Base-by-base conservation (phyloP, 805 yeast species). In the Candida cerambycidarum region DNA sequence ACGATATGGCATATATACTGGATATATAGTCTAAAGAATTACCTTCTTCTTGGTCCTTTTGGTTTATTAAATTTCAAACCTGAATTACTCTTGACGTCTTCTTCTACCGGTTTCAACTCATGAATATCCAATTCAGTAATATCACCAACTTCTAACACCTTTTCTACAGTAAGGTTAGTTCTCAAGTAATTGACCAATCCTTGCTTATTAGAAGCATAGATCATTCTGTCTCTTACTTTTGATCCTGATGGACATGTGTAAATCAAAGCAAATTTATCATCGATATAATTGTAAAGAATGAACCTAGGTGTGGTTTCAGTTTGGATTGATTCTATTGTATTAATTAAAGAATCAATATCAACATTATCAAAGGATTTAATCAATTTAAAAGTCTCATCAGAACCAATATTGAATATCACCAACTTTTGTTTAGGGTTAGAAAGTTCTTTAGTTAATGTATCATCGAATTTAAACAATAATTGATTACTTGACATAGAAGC, bases 161-260 rank as follows among this genome's bases (percentile, higher is more conserved):
- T 76, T 27, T 70, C 70, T 17, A 82, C 59, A 8, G 59, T 58
- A 33, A 63, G 64, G 6, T 56, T 44, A 14, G 57, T 47, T 46
- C 73, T 69, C 56, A 85, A 65, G 44, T 75, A 71, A 35, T 69
- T 71, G 25, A 81, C 62, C 42, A 85, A 73, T 6, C 83, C 85
- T 40, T 71, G 73, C 57, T 82, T 84, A 47, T 83, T 84, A 2
- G 96, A 78, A 1, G 99, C 98, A 57, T 89, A 89, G 39, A 89
- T 61, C 97, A 92, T 92, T 54, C 98, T 77, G 40, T 89, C 93
- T 61, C 83, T 85, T 31, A 93, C 93, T 63, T 82, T 83, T 32
- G 96, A 83, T 1, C 90, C 89, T 0, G 95, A 80, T 3, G 99
- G 98, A 62, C 97, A 90, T 6, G 92, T 75, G 59, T 88, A 88